Evolutionary conservation across 2,329 filamentous ascomycete species (phyloP).

Genomic region (Kalmusia sp.): DNA sequence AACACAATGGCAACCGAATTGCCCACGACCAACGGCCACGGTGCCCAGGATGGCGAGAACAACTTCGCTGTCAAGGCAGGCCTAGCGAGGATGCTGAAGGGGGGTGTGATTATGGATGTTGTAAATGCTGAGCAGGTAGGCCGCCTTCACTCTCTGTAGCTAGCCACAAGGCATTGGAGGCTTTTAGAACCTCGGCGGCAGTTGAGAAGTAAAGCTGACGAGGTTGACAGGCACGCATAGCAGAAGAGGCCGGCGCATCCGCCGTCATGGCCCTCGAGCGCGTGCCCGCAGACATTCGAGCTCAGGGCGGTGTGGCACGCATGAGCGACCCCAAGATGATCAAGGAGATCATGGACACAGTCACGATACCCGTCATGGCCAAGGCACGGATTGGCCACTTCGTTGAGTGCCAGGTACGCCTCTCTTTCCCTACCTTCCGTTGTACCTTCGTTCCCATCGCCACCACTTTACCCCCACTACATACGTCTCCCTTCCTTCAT

Average conservation of each 20-base stretch:
- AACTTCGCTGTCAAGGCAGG: constrained; percentile 93
- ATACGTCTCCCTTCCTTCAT: too few species aligned
- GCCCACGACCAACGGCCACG: constrained; percentile 54
- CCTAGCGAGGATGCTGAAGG: constrained; percentile 97
- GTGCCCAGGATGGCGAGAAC: constrained; percentile 54
- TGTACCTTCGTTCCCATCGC: background rate
- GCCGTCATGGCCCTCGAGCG: constrained; percentile 99
- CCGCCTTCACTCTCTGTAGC: background rate
- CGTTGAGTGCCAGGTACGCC: constrained; percentile 83
- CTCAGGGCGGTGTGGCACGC: constrained; percentile 88
- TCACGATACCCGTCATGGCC: constrained; percentile 98
- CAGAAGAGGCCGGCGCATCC: constrained; percentile 92
- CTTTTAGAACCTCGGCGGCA: background rate
- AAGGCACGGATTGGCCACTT: constrained; percentile 98
- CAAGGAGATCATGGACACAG: constrained; percentile 90
- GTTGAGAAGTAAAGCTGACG: constrained; percentile 16
- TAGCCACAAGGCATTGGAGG: background rate
- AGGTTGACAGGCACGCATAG: constrained; percentile 77
- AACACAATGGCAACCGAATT: constrained; percentile 55
- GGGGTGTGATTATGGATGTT: constrained; percentile 99
- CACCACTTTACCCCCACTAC: too few species aligned
- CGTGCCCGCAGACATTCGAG: constrained; percentile 94
- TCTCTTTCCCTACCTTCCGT: background rate
- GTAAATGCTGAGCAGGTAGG: constrained; percentile 82
- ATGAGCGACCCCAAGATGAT: constrained; percentile 98